phyloP scores from a whole-genome alignment of 768 basidiomycete genomes.

The Kwoniella bestiolae region DNA sequence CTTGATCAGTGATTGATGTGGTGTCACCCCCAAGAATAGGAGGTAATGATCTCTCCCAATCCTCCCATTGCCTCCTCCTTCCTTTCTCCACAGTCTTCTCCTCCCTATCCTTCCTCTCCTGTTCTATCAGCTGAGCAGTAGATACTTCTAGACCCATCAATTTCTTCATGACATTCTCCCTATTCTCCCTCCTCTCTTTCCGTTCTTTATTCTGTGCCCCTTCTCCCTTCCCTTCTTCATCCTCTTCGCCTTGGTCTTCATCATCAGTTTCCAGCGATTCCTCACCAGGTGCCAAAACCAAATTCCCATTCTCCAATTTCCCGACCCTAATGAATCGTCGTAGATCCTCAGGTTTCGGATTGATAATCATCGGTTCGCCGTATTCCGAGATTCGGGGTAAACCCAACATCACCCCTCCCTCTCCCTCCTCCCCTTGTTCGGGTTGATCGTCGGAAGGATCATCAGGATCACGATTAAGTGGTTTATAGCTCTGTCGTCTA shows the following conservation, averaged over 20 bases:
- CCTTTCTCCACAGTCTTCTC: conserved; percentile 1
- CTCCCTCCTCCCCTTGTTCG: conserved; percentile 12
- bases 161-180: conserved; percentile 31
- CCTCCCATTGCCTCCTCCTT: conserved; percentile 2
- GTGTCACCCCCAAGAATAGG: conserved; percentile 1
- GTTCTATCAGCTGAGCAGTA: neutral
- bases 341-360: conserved; percentile 46
- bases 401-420: conserved; percentile 38
- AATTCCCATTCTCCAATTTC: conserved; percentile 49
- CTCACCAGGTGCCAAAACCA: conserved; percentile 47
- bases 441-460: conserved; percentile 10
- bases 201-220: neutral
- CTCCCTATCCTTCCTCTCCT: neutral
- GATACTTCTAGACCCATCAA: conserved; percentile 27
- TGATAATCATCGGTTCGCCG: conserved; percentile 35
- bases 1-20: neutral
- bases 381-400: conserved; percentile 31
- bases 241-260: conserved; percentile 30
- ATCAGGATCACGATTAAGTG: conserved; percentile 35
- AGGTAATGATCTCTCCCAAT: conserved; percentile 19
- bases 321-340: conserved; percentile 41
- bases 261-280: conserved; percentile 36
- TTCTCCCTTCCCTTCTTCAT: neutral
- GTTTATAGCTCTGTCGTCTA: conserved; percentile 33
- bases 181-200: conserved; percentile 16